Conservation (phyloP, 169 alveolate genomes). For the Plasmodium cynomolgi region DNA sequence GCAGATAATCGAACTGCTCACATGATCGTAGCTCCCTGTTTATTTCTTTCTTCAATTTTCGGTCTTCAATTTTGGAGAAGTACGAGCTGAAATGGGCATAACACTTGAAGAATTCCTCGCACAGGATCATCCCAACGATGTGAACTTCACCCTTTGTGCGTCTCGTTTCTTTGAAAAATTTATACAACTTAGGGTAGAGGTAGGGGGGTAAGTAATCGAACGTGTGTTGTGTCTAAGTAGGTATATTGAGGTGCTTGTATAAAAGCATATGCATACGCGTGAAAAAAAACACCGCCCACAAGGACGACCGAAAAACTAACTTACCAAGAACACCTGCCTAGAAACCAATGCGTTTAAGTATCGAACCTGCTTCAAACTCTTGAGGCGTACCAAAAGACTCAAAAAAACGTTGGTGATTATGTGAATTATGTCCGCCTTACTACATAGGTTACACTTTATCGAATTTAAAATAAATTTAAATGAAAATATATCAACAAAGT, state of each 20-base stretch:
- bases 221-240: not conserved
- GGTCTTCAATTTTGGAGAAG: conserved; percentile 32
- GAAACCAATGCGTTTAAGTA: conserved; percentile 1
- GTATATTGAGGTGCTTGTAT: not conserved
- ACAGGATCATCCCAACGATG: not conserved
- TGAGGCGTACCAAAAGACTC: conserved; percentile 8
- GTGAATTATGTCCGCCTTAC: conserved; percentile 15
- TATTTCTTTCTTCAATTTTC: conserved; percentile 18
- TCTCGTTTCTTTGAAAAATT: not conserved
- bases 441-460: not conserved
- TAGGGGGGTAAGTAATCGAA: not conserved
- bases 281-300: not conserved
- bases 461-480: conserved; percentile 34
- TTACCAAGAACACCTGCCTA: conserved; percentile 37
- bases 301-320: not conserved
- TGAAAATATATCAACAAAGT: conserved; percentile 49
- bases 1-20: not conserved
- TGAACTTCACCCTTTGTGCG: not conserved
- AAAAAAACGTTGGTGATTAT: conserved; percentile 29
- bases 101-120: conserved; percentile 53
- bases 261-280: not conserved
- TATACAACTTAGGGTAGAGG: conserved; percentile 8
- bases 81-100: conserved; percentile 22
- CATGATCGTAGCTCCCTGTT: conserved; percentile 4
- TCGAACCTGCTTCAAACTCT: conserved; percentile 5